These are phyloP conservation scores for Daldinia concentrica DNA, from an alignment of 495 filamentous ascomycete species.

Conservation along the genomic window DNA sequence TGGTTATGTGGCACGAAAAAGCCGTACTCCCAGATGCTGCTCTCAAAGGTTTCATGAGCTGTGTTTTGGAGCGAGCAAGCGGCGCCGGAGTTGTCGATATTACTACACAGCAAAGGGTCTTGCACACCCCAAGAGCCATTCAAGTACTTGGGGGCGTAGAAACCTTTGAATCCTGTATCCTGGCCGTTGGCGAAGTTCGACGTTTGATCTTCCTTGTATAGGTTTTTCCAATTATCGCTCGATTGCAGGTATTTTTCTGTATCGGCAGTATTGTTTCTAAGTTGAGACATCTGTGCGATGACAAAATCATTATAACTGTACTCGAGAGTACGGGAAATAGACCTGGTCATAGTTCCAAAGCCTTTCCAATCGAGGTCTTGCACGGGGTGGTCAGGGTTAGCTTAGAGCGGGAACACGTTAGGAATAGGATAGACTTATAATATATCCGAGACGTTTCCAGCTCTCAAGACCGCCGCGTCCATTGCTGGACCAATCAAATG, in stretches of 20 bases:
- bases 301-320: conserved; percentile 83
- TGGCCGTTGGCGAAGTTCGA: conserved; percentile 66
- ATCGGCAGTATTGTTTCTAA: conserved; percentile 62
- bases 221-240: conserved; percentile 72
- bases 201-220: conserved; percentile 71
- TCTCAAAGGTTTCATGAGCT: conserved; percentile 75
- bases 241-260: conserved; percentile 69
- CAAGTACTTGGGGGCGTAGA: conserved; percentile 72
- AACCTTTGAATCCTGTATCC: conserved; percentile 71
- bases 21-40: conserved; percentile 75
- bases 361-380: conserved; percentile 75
- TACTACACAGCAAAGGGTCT: conserved; percentile 73
- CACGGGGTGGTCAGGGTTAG: conserved; percentile 50
- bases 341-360: conserved; percentile 74
- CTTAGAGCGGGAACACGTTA: neutral
- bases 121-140: conserved; percentile 75
- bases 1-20: conserved; percentile 80
- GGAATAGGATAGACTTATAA: conserved; percentile 39
- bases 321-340: conserved; percentile 76
- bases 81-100: conserved; percentile 56
- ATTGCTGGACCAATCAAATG: conserved; percentile 73
- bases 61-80: conserved; percentile 70
- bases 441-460: conserved; percentile 75
- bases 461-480: conserved; percentile 73
- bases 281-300: conserved; percentile 69